phyloP scores from a whole-genome alignment of 129 eudicot genomes.

The Sambucus nigra region DNA sequence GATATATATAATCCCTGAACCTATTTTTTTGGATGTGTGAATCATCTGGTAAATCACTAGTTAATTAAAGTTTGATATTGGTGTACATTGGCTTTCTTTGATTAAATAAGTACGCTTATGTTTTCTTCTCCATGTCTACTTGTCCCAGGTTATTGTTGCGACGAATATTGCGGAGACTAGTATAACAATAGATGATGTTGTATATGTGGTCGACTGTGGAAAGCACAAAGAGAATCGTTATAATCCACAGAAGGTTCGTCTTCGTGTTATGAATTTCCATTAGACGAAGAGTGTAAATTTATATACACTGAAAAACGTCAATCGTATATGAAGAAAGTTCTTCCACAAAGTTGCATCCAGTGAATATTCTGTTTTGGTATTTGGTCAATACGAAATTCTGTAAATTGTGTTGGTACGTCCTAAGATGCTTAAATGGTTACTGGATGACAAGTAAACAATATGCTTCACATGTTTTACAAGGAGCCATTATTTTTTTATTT shows the following conservation, averaged over 20 bases:
- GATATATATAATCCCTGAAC: too few species aligned
- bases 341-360: constrained; percentile 1
- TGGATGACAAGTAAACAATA: neutral
- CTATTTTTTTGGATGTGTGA: neutral
- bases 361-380: constrained; percentile 2
- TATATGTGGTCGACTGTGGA: constrained; percentile 89
- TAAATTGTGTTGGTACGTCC: neutral
- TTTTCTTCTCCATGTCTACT: constrained; percentile 10
- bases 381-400: constrained; percentile 1
- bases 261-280: neutral
- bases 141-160: constrained; percentile 72
- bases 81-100: neutral
- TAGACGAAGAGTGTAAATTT: too few species aligned
- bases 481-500: too few species aligned
- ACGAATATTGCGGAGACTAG: constrained; percentile 99
- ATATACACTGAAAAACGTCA: too few species aligned
- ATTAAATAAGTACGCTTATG: neutral
- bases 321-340: neutral
- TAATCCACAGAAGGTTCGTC: constrained; percentile 79
- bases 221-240: constrained; percentile 97
- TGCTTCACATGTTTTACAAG: neutral
- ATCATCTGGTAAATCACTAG: neutral
- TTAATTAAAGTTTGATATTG: neutral
- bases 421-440: constrained; percentile 1
- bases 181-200: constrained; percentile 95